These are phyloP conservation scores for Boletus calvinii DNA, from an alignment of 1,284 basidiomycete species.

Conservation along the genomic window DNA sequence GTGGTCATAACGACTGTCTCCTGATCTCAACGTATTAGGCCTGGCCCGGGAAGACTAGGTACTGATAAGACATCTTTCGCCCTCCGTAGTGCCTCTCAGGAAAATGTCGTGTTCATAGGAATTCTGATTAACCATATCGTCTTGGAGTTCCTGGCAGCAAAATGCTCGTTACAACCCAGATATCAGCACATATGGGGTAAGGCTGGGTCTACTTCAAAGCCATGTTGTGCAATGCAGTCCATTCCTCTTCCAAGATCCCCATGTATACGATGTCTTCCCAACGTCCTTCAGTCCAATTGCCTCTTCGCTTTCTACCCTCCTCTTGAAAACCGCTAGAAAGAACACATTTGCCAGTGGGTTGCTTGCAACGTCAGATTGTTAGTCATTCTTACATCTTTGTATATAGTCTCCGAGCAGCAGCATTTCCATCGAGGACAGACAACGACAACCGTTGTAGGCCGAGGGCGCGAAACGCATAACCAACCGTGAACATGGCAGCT, in stretches of 20 bases:
- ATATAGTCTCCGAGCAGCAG: constrained; percentile 10
- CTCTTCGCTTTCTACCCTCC: constrained; percentile 17
- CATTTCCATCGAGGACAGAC: constrained; percentile 16
- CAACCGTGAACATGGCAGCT: constrained; percentile 12
- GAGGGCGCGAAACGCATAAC: constrained; percentile 15
- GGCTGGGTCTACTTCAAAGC: background rate
- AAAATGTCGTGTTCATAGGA: too few relatives aligned
- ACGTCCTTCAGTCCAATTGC: constrained; percentile 17
- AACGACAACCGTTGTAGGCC: constrained; percentile 20
- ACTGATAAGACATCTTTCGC: constrained; percentile 25
- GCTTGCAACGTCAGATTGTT: background rate
- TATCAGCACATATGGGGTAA: too few relatives aligned
- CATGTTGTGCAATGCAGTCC: background rate
- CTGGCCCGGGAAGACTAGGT: constrained; percentile 2
- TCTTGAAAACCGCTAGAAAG: constrained; percentile 16
- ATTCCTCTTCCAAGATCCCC: constrained; percentile 20
- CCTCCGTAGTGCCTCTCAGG: background rate
- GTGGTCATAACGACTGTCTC: too few relatives aligned
- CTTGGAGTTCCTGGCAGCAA: too few relatives aligned
- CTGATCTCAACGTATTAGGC: too few relatives aligned
- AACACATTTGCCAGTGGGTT: background rate
- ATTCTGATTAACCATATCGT: too few relatives aligned
- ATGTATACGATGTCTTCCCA: constrained; percentile 23
- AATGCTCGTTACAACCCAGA: too few relatives aligned
- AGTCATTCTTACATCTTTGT: constrained; percentile 16